Evolutionary conservation across 768 basidiomycete genomes (phyloP).

Genomic region (Podaxis sp.): DNA sequence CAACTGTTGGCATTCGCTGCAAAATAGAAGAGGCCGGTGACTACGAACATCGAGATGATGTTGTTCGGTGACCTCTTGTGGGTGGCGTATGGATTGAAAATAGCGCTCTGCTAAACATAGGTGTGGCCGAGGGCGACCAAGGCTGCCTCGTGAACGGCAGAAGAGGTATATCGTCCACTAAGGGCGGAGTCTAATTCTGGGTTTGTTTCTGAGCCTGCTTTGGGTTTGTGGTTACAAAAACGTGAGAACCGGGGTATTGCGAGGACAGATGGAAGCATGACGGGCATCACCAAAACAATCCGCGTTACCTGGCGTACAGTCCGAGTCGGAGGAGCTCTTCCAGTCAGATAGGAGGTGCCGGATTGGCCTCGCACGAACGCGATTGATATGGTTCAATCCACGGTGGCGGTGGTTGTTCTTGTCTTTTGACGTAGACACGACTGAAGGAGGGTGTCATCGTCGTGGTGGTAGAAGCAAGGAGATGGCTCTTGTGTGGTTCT

Average conservation of each 20-base stretch:
- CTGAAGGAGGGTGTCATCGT: neutral
- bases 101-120: neutral
- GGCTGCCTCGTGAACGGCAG: neutral
- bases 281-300: neutral
- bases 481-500: neutral
- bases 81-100: neutral
- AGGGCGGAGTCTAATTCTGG: slow-evolving; percentile 2
- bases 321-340: slow-evolving; percentile 9
- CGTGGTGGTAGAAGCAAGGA: neutral
- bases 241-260: slow-evolving; percentile 6
- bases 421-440: neutral
- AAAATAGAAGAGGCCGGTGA: neutral
- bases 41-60: neutral
- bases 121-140: neutral
- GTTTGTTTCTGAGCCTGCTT: neutral
- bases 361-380: neutral
- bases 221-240: neutral
- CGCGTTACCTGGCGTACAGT: slow-evolving; percentile 10
- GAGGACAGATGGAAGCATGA: slow-evolving; percentile 7
- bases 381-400: neutral
- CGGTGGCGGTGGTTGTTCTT: neutral
- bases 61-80: neutral
- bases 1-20: neutral
- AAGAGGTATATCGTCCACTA: neutral
- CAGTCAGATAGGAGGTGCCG: neutral